Conservation (phyloP, 2,329 filamentous ascomycete genomes). For the Phyllosticta citriasiana region DNA sequence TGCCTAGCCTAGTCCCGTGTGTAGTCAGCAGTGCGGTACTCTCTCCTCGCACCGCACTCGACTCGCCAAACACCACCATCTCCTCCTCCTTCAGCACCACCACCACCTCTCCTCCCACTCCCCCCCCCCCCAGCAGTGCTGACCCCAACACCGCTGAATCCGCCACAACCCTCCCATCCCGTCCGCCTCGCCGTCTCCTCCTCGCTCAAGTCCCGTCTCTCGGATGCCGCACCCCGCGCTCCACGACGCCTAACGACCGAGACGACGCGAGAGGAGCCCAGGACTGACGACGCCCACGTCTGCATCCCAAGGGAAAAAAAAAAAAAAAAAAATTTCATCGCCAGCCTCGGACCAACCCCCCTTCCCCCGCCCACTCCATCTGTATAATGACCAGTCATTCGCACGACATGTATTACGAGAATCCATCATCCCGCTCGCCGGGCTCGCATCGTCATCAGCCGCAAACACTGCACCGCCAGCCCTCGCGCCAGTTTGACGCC, state of each 20-base stretch:
- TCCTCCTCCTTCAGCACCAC: too few relatives aligned
- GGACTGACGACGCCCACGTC: not conserved
- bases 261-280: not conserved
- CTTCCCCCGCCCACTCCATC: not conserved
- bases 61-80: not conserved
- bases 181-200: not conserved
- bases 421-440: conserved; percentile 60
- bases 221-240: not conserved
- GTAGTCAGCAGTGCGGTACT: not conserved
- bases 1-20: not conserved
- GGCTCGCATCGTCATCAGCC: conserved; percentile 59
- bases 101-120: not conserved
- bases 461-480: conserved; percentile 57
- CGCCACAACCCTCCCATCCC: not conserved
- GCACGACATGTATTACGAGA: conserved; percentile 65
- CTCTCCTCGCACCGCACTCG: not conserved
- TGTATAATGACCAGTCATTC: conserved; percentile 11
- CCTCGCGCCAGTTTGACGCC: conserved; percentile 69
- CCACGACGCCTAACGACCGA: not conserved
- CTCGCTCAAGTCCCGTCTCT: not conserved
- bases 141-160: not conserved
- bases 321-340: not conserved
- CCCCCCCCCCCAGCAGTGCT: not conserved
- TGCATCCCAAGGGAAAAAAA: not conserved
- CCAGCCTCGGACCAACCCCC: not conserved